A percentile compares a stretch with the other conserved stretches of the same genome.
Conservation (phyloP, 805 yeast species). For the Komagataella pseudopastoris region DNA sequence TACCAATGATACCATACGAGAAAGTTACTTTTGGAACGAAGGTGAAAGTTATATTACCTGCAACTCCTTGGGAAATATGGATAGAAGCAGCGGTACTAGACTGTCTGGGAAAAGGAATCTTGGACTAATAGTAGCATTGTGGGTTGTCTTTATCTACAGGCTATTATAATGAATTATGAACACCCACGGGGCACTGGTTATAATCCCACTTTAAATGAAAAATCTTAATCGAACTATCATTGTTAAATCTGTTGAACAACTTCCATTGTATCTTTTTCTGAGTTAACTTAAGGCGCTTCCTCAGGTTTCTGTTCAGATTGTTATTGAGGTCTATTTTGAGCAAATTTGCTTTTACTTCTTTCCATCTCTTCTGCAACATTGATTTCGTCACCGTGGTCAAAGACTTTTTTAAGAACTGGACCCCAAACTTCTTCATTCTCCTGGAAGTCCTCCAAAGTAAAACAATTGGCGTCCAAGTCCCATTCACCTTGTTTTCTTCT, state of each 20-base stretch:
- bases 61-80: conserved; percentile 21
- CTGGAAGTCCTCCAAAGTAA: conserved; percentile 53
- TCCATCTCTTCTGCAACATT: conserved; percentile 25
- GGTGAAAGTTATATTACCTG: conserved; percentile 20
- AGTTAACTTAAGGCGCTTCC: conserved; percentile 3
- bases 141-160: neutral
- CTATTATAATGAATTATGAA: neutral
- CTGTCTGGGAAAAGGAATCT: neutral
- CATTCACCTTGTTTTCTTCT: conserved; percentile 75
- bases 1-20: conserved; percentile 16
- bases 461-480: conserved; percentile 59
- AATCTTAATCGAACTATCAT: neutral
- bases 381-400: conserved; percentile 27
- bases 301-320: neutral
- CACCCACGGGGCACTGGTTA: neutral
- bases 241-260: neutral
- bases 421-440: conserved; percentile 60
- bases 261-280: conserved; percentile 1
- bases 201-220: neutral
- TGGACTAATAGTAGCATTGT: neutral
- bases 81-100: neutral
- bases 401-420: conserved; percentile 39
- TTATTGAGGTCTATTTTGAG: conserved; percentile 1
- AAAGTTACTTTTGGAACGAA: conserved; percentile 31
- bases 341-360: conserved; percentile 13